These are phyloP conservation scores for Colletotrichum tamarilloi DNA, from an alignment of 2,329 filamentous ascomycete genomes.

Conservation along the genomic window DNA sequence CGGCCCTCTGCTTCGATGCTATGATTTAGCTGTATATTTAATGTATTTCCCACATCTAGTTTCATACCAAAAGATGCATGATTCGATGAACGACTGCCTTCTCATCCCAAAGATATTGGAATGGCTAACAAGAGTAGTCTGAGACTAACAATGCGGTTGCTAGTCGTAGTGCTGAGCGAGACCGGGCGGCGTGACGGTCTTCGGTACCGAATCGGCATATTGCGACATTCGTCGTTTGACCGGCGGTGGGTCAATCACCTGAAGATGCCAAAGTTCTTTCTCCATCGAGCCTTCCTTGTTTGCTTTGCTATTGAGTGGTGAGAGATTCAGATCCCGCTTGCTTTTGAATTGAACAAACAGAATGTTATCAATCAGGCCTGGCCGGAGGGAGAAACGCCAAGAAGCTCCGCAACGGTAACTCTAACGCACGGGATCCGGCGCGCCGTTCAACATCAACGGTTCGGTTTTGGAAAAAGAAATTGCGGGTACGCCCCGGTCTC, in stretches of 20 bases:
- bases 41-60: background rate
- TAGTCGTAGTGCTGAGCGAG: background rate
- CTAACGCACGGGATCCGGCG: background rate
- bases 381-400: background rate
- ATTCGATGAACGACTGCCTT: slow-evolving; percentile 8
- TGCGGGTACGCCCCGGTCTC: background rate
- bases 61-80: background rate
- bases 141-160: background rate
- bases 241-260: background rate
- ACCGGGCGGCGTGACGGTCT: background rate
- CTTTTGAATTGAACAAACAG: background rate
- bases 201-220: slow-evolving; percentile 32
- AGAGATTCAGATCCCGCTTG: background rate
- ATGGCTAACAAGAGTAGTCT: background rate
- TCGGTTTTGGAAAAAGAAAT: background rate
- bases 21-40: slow-evolving; percentile 11
- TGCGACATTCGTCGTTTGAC: background rate
- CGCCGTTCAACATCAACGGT: background rate
- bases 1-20: background rate
- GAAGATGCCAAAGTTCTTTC: background rate
- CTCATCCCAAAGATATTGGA: background rate
- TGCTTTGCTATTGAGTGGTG: background rate
- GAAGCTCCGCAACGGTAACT: background rate
- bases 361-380: background rate
- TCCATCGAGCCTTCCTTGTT: background rate